Percentiles rank a stretch among this genome's conserved stretches.
Conservation (phyloP, 495 filamentous ascomycete genomes). For the Extremus antarcticus region DNA sequence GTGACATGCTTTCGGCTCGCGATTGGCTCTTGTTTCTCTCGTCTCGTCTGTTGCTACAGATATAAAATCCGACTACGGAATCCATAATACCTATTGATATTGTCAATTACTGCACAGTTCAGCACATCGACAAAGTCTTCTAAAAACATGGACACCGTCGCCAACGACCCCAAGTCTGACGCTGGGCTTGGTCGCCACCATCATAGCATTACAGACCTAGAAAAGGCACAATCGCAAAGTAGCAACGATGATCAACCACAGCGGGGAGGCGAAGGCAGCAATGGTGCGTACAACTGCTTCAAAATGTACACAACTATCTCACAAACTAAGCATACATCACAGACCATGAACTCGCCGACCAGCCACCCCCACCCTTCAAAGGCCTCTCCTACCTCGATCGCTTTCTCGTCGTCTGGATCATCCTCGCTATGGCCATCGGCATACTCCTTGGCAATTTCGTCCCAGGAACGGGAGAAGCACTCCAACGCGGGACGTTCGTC, state of each 20-base stretch:
- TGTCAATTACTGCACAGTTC: too few species aligned
- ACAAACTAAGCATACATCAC: not conserved
- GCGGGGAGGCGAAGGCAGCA: too few species aligned
- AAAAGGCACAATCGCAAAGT: not conserved
- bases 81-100: too few species aligned
- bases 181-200: conserved; percentile 1
- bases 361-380: conserved; percentile 34
- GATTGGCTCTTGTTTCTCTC: too few species aligned
- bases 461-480: conserved; percentile 43
- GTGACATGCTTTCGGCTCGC: too few species aligned
- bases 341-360: not conserved
- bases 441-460: conserved; percentile 76
- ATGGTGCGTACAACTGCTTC: not conserved
- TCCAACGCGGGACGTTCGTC: conserved; percentile 62
- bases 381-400: conserved; percentile 59
- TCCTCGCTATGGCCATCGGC: conserved; percentile 72
- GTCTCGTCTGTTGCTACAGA: too few species aligned
- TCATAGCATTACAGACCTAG: not conserved
- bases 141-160: conserved; percentile 13
- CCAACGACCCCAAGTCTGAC: conserved; percentile 3
- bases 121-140: too few species aligned
- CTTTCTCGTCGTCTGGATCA: conserved; percentile 75
- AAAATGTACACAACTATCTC: too few species aligned
- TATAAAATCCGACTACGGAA: too few species aligned
- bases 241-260: too few species aligned